phyloP scores from a whole-genome alignment of 129 eudicot genomes.

The Centaurea solstitialis region DNA sequence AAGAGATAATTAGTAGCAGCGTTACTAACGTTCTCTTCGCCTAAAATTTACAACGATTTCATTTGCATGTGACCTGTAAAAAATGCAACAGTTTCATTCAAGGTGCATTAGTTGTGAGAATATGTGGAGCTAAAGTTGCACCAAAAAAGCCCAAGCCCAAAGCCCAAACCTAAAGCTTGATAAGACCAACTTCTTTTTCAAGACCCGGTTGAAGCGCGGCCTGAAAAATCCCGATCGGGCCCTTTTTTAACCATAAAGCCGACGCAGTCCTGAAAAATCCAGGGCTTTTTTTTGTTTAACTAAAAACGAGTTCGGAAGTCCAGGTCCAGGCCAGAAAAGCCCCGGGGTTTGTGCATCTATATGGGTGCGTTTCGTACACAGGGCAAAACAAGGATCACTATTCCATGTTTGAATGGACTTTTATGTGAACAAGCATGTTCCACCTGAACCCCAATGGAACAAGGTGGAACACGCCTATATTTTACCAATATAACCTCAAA shows the following conservation, averaged over 20 bases:
- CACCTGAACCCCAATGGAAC: too few species aligned
- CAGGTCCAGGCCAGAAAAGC: too few species aligned
- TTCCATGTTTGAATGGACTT: too few species aligned
- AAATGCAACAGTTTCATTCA: background rate
- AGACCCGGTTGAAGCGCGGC: background rate
- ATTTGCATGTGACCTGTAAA: background rate
- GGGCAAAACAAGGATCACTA: too few species aligned
- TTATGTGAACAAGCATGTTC: too few species aligned
- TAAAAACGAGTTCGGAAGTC: too few species aligned
- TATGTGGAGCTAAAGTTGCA: background rate
- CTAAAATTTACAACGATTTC: background rate
- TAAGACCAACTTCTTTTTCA: background rate
- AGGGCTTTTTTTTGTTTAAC: background rate
- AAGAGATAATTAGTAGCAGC: constrained; percentile 7
- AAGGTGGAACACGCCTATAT: too few species aligned
- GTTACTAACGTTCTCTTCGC: background rate
- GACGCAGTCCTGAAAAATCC: background rate
- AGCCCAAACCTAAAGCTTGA: background rate
- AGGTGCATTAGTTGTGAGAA: background rate
- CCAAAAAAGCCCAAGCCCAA: background rate
- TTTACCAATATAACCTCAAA: too few species aligned
- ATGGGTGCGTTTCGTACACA: too few species aligned
- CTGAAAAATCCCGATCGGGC: background rate
- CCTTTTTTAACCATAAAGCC: background rate
- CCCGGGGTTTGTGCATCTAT: too few species aligned